Base-by-base conservation (phyloP, 2,329 filamentous ascomycete species). In the Neoascochyta sp. region DNA sequence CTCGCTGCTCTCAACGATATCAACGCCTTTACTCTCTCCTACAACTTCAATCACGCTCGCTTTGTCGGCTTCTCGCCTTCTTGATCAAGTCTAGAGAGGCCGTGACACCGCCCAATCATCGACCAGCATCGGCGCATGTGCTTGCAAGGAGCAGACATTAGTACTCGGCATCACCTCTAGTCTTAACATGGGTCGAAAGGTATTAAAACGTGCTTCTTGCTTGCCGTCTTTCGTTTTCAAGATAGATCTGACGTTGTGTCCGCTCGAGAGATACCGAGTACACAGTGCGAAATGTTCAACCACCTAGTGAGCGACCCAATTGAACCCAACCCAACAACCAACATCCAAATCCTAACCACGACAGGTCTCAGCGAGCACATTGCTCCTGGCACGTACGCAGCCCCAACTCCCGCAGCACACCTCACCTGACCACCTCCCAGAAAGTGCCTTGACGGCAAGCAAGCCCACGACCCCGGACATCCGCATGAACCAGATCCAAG, bases 401-500 rank as follows among this genome's bases (percentile, higher is more conserved):
- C 3, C 5, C 12, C n/a, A 13, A 11, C 9, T 7, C 6, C 5
- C 6, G n/a, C n/a, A n/a, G n/a, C n/a, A n/a, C n/a, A n/a, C n/a
- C n/a, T n/a, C n/a, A n/a, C n/a, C n/a, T n/a, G n/a, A n/a, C n/a
- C n/a, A n/a, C n/a, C n/a, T n/a, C 20, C 4, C 16, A 54, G 45
- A 50, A 23, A 32, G 34, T 26, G 41, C 34, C 12, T 19, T 36
- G 7, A 37, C 35, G 7, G 23, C 24, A 15, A 27, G 34, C 23
- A 37, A 37, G 24, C 35, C 34, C 10, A 39, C 36, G 16, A 35
- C 43, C 9, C 32, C 40, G 5, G 39, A 48, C 27, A 48, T 73
- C 28, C 69, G 68, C 28, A 65, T 74, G 57, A 74, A 74, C 48
- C 68, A 74, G 25, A 66, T 73, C 25, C 70, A 74, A 44, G 64